phyloP scores from a whole-genome alignment of 176 grass and related monocot species.

The maize (Zea mays) region DNA sequence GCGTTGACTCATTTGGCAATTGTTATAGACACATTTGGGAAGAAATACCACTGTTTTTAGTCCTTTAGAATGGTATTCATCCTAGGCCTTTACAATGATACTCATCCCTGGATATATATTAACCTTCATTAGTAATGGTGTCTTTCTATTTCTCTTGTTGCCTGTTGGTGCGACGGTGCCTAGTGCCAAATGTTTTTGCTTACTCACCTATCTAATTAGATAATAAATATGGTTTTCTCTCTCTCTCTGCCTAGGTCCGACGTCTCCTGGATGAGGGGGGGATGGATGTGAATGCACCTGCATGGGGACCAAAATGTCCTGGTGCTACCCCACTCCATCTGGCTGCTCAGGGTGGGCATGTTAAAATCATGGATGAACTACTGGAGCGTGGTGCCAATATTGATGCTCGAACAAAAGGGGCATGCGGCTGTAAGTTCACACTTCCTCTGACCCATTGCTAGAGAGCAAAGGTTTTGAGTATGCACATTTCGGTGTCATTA shows the following conservation, averaged over 20 bases:
- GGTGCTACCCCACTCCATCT: conserved; percentile 85
- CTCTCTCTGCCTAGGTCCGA: conserved; percentile 53
- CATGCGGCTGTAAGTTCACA: conserved; percentile 89
- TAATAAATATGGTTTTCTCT: not conserved
- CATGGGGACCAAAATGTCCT: conserved; percentile 79
- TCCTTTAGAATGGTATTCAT: not conserved
- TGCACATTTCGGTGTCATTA: not conserved
- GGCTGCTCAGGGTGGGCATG: conserved; percentile 88
- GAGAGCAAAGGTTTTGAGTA: not conserved
- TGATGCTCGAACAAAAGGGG: conserved; percentile 91
- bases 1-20: not conserved
- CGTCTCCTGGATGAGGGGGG: conserved; percentile 77
- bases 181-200: not conserved
- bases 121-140: not conserved
- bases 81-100: not conserved
- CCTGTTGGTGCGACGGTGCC: not conserved
- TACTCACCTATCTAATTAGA: not conserved
- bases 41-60: not conserved
- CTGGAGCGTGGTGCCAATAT: conserved; percentile 93
- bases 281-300: conserved; percentile 71
- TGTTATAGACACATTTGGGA: not conserved
- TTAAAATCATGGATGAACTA: conserved; percentile 91
- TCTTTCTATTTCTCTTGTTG: not conserved
- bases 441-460: not conserved
- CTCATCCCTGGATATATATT: not conserved